Evolutionary conservation across 1,284 basidiomycete species (phyloP), one percentile per base, ranked within the genome.

Genomic region (Pascua guehoae): DNA sequence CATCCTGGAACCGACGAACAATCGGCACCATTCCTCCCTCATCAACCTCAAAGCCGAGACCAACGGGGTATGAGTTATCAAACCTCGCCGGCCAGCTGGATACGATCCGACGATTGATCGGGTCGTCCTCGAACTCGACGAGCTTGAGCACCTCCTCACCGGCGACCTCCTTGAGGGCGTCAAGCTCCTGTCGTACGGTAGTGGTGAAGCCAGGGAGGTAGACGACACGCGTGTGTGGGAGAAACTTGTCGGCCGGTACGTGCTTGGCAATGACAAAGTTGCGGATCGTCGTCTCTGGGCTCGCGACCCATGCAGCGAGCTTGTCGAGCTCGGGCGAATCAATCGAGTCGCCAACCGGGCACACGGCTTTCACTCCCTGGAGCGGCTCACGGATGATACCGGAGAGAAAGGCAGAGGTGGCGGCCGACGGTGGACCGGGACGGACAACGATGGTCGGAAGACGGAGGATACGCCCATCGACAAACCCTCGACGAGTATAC

Each of bases 311-410:
- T 36, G 78, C 77, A 14, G 79, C 75, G 38, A 86, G 79, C 24
- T 32, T 3, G 41, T 77, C 71, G 43, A 78, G 65, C 44, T 73
- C 72, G 44, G 69, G 67, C 17, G 71, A 72, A 36, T 75, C 68
- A 40, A 72, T 60, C n/a, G 59, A 54, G 60, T 66, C 57, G n/a
- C 74, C 75, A 54, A 86, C 81, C 14, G 84, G 84, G 69, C 84
- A 85, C 53, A 81, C 68, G 24, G 81, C 74, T 57, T 79, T 69
- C 24, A 79, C 57, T 38, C 84, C 84, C 56, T 83, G 79, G 0
- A 86, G 75, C 0, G 85, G 85, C 67, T 86, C 85, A 15, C 85
- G 81, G 56, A 86, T 82, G 68, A 86, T 82, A 39, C 82, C 84
- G 74, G 68, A 85, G 58, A 86, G 79, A 74, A 86, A 86, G 4